phyloP scores from a whole-genome alignment of 345 rosid species.

The Moricandia arvensis region DNA sequence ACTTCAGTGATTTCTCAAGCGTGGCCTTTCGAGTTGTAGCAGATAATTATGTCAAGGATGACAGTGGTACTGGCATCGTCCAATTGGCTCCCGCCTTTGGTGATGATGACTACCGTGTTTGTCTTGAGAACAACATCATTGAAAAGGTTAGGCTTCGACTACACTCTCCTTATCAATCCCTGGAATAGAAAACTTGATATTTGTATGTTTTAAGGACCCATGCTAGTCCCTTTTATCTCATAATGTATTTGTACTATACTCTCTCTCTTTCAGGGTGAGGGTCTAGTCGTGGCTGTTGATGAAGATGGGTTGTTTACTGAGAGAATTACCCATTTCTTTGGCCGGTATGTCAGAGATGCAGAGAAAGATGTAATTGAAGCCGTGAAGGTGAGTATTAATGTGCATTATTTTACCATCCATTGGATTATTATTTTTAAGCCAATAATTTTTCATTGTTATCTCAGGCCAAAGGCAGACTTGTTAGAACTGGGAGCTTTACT shows the following conservation, averaged over 20 bases:
- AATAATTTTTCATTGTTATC: slow-evolving; percentile 8
- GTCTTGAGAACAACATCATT: slow-evolving; percentile 67
- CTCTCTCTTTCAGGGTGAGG: slow-evolving; percentile 61
- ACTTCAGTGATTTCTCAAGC: slow-evolving; percentile 69
- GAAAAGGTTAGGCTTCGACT: slow-evolving; percentile 53
- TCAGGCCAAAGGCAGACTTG: slow-evolving; percentile 92
- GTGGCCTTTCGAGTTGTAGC: slow-evolving; percentile 81
- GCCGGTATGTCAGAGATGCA: slow-evolving; percentile 83
- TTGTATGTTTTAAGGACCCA: slow-evolving; percentile 12
- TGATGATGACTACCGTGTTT: slow-evolving; percentile 96
- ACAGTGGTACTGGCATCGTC: slow-evolving; percentile 94
- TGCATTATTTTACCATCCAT: background rate
- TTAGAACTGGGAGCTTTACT: slow-evolving; percentile 73
- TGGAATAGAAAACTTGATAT: too few species aligned
- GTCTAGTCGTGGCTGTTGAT: slow-evolving; percentile 84
- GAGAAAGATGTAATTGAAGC: slow-evolving; percentile 86
- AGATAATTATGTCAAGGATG: slow-evolving; percentile 91
- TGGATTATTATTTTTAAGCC: background rate
- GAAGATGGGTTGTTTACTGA: slow-evolving; percentile 88
- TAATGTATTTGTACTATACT: background rate
- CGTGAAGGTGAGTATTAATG: slow-evolving; percentile 59
- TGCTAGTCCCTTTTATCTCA: background rate
- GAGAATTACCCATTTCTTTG: slow-evolving; percentile 69
- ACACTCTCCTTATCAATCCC: slow-evolving; percentile 3
- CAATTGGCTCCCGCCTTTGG: slow-evolving; percentile 99